These are phyloP conservation scores for Cystoisospora suis DNA, from an alignment of 169 alveolate genomes.

Conservation along the genomic window DNA sequence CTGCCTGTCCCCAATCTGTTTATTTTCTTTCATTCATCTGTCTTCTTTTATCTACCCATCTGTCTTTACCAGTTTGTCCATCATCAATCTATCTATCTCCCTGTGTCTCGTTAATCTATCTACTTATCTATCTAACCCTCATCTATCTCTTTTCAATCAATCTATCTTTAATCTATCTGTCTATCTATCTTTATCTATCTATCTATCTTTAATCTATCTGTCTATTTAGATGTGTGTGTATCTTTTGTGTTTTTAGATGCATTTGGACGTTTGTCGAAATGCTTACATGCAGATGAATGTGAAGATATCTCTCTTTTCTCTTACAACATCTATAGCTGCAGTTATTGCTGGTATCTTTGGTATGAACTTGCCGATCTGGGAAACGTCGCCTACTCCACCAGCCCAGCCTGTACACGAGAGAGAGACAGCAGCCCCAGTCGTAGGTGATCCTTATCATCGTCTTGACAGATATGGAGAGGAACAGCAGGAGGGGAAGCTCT, in stretches of 20 bases:
- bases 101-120: too few relatives aligned
- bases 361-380: conserved; percentile 16
- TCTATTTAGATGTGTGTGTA: background rate
- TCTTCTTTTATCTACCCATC: background rate
- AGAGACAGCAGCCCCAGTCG: too few relatives aligned
- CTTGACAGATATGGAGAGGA: too few relatives aligned
- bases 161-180: background rate
- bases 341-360: conserved; percentile 25
- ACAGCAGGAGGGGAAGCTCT: too few relatives aligned
- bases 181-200: background rate
- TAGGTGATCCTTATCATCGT: too few relatives aligned
- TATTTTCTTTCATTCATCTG: too few relatives aligned
- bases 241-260: background rate
- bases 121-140: too few relatives aligned
- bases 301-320: conserved; percentile 15
- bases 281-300: conserved; percentile 43
- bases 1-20: background rate
- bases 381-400: background rate
- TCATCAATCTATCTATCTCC: too few relatives aligned
- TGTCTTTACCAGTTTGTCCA: background rate
- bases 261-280: conserved; percentile 26
- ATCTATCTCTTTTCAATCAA: background rate
- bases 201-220: background rate
- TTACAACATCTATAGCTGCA: conserved; percentile 16
- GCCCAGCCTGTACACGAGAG: too few relatives aligned